Evolutionary conservation across 306 rosid species (phyloP), one percentile per base, ranked within the genome.

Genomic region (Rosa rugosa): DNA sequence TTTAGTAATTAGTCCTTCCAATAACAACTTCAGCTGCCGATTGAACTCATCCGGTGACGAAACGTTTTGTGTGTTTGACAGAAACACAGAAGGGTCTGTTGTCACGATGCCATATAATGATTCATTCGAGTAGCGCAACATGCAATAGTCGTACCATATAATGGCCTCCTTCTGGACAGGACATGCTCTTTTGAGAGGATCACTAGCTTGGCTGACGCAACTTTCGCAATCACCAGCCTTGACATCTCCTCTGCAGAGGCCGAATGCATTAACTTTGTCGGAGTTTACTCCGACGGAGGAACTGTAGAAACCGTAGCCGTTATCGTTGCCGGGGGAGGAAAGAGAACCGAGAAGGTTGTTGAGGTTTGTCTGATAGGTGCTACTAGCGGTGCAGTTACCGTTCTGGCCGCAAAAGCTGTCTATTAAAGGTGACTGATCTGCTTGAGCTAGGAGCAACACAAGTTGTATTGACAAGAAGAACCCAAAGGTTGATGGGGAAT

Each of bases 91-190:
- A 53, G 59, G 59, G 9, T 0, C 0, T 6, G 10, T 53, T 53
- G 59, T 53, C 22, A 53, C 59, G 3, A 5, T 5, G 10, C 64
- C 72, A 14, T 44, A 59, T 16, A 80, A 53, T 5, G 84, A 44
- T 25, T 3, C 8, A 16, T 80, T 75, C 60, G 84, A 80, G 76
- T 75, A 80, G 31, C 84, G 84, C 23, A 75, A 1, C 84, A 80
- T 68, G 45, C 80, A 75, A n/a, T 45, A 2, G 11, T 71, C 72
- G 51, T 31, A 69, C 80, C 84, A 80, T 17, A 64, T 46, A 8
- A 68, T 8, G 1, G 76, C 84, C 62, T 54, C 76, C 71, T 75
- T 75, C 25, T 75, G 71, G 22, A 25, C 36, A 7, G 80, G 84
- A n/a, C 84, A 80, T 42, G 47, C 54, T 25, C 8, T 31, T 47